Conservation (phyloP, 176 grass and related monocot species). For the Lolium rigidum region DNA sequence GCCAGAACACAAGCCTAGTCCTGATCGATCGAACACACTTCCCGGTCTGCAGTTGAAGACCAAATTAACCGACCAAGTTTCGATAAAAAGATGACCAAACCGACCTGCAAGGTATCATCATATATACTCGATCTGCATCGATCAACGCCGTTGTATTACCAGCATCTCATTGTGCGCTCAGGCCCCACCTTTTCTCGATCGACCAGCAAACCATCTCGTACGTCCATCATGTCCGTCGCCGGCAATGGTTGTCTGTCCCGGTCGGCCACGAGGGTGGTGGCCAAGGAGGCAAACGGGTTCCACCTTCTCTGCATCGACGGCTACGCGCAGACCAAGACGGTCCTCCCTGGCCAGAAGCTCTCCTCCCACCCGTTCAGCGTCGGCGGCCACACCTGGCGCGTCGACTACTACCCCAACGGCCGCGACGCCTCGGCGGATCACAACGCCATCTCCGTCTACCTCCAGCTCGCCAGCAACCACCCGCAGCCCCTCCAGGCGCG, state of each 20-base stretch:
- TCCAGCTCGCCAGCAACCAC: not conserved
- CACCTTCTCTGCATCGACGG: slow-evolving; percentile 1
- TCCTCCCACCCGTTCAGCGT: not conserved
- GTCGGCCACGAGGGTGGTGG: not conserved
- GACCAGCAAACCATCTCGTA: too few relatives aligned
- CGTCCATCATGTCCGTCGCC: not conserved
- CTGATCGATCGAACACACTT: too few relatives aligned
- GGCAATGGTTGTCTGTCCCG: not conserved
- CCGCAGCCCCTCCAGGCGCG: not conserved
- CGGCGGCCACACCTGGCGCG: not conserved
- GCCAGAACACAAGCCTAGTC: too few relatives aligned
- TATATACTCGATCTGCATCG: too few relatives aligned
- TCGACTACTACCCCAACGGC: slow-evolving; percentile 15
- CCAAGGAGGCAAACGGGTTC: not conserved
- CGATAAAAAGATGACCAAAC: too few relatives aligned
- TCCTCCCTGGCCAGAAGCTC: not conserved
- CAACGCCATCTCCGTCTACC: not conserved
- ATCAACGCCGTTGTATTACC: too few relatives aligned
- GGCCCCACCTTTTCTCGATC: too few relatives aligned
- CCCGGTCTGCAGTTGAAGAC: too few relatives aligned
- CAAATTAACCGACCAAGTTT: too few relatives aligned
- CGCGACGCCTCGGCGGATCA: not conserved
- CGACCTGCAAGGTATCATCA: too few relatives aligned
- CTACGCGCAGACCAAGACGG: not conserved
- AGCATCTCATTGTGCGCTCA: too few relatives aligned